Conservation (phyloP, 2,329 filamentous ascomycete genomes). For the Amauroascus niger region DNA sequence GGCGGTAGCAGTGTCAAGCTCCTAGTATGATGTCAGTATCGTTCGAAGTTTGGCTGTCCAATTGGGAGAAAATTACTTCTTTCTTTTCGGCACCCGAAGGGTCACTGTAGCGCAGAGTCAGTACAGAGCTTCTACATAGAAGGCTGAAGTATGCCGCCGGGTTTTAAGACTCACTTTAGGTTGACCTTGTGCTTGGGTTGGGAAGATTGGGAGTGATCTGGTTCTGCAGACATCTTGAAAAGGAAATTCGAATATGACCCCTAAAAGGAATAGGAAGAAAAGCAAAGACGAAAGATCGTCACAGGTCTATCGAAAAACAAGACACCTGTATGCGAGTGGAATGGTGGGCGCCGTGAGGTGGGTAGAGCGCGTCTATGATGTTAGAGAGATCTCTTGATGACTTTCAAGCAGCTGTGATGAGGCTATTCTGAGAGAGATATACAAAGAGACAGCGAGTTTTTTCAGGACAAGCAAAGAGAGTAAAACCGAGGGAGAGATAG, state of each 20-base stretch:
- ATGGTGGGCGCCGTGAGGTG: too few species aligned
- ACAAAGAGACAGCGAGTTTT: too few species aligned
- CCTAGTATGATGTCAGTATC: slow-evolving; percentile 42
- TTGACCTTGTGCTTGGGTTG: slow-evolving; percentile 75
- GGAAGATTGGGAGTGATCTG: slow-evolving; percentile 47
- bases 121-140: slow-evolving; percentile 16
- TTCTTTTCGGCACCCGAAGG: slow-evolving; percentile 79
- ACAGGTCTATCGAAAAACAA: background rate
- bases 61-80: slow-evolving; percentile 50
- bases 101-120: slow-evolving; percentile 54
- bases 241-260: slow-evolving; percentile 22
- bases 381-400: too few species aligned
- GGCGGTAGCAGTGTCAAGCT: slow-evolving; percentile 85
- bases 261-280: slow-evolving; percentile 18
- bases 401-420: too few species aligned
- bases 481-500: too few species aligned
- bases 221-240: slow-evolving; percentile 60
- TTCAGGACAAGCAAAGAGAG: too few species aligned
- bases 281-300: background rate
- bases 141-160: slow-evolving; percentile 15
- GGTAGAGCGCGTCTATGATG: background rate
- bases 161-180: slow-evolving; percentile 53
- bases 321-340: too few species aligned
- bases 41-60: slow-evolving; percentile 20
- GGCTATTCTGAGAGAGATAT: too few species aligned